Evolutionary conservation across 192 early-diverging fungal species (phyloP).

Genomic region (Powellomyces hirtus): DNA sequence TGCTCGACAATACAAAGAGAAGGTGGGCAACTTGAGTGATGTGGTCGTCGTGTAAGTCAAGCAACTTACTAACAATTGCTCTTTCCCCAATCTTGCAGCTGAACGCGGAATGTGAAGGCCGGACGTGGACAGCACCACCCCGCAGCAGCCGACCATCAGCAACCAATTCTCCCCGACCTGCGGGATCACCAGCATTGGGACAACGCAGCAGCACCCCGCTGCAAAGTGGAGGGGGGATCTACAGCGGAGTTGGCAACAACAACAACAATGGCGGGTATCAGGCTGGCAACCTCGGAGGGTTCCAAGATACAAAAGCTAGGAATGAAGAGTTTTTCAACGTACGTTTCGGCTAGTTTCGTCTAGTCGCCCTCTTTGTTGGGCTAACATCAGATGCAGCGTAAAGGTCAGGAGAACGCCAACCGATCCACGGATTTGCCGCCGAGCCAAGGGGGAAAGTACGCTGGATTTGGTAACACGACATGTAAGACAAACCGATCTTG

Average conservation of each 20-base stretch:
- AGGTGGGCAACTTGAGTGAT: slow-evolving; percentile 57
- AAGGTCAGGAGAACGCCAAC: slow-evolving; percentile 42
- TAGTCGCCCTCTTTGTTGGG: not conserved
- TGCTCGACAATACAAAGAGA: slow-evolving; percentile 84
- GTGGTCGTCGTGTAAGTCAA: slow-evolving; percentile 34
- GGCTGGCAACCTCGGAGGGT: slow-evolving; percentile 15
- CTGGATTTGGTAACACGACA: slow-evolving; percentile 45
- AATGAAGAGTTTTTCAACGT: slow-evolving; percentile 74
- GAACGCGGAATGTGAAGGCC: slow-evolving; percentile 65
- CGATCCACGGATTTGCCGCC: slow-evolving; percentile 46
- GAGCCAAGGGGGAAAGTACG: slow-evolving; percentile 54
- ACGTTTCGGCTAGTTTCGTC: not conserved
- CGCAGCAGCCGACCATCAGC: slow-evolving; percentile 3
- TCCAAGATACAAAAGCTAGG: slow-evolving; percentile 48
- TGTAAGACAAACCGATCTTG: slow-evolving; percentile 23
- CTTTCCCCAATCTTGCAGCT: slow-evolving; percentile 51
- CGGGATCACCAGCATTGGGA: slow-evolving; percentile 1
- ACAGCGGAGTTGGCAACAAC: not conserved
- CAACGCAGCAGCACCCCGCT: not conserved
- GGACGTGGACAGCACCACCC: slow-evolving; percentile 42
- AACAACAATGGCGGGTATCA: slow-evolving; percentile 7
- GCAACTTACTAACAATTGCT: slow-evolving; percentile 25
- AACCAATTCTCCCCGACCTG: slow-evolving; percentile 10
- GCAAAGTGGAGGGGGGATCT: slow-evolving; percentile 12
- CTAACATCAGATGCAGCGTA: slow-evolving; percentile 22